Percentiles rank a stretch among this genome's conserved stretches.
These are phyloP conservation scores for Thraustotheca clavata DNA, from an alignment of 352 stramenopile genomes.

Conservation along the genomic window DNA sequence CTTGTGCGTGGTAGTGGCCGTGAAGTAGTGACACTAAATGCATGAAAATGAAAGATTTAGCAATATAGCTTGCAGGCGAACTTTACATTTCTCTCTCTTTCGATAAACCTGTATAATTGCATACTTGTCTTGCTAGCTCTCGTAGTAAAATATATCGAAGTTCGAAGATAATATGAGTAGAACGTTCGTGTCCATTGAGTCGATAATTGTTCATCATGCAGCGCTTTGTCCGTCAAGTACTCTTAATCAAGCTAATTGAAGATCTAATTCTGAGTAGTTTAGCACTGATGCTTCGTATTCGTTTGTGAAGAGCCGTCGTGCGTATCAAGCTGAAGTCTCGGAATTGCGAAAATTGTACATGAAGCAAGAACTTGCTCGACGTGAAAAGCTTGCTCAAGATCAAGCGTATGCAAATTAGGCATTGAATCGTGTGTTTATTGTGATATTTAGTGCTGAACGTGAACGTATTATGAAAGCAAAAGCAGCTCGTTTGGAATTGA, in stretches of 20 bases:
- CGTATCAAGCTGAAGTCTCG: conserved; percentile 61
- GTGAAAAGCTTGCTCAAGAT: conserved; percentile 75
- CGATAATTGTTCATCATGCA: too few species aligned
- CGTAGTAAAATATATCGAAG: too few species aligned
- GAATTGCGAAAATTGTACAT: conserved; percentile 67
- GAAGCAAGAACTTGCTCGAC: conserved; percentile 50
- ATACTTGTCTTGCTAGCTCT: too few species aligned
- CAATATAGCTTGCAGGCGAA: too few species aligned
- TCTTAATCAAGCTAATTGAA: too few species aligned
- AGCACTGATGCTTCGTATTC: conserved; percentile 37
- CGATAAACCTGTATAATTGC: too few species aligned
- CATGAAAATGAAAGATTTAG: too few species aligned
- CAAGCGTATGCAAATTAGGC: background rate
- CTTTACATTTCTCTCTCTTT: too few species aligned
- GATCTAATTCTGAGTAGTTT: conserved; percentile 18
- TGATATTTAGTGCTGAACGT: conserved; percentile 34
- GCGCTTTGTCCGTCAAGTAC: conserved; percentile 17
- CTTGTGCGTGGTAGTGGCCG: conserved; percentile 18
- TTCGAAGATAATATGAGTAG: too few species aligned
- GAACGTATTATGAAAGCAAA: conserved; percentile 84
- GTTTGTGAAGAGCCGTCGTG: conserved; percentile 59
- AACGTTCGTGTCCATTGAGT: too few species aligned
- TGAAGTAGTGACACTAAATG: conserved; percentile 17
- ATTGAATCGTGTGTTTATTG: background rate
- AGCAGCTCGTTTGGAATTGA: conserved; percentile 76